phyloP scores from a whole-genome alignment of 2,329 filamentous ascomycete species.

The Rugonectria rugulosa region DNA sequence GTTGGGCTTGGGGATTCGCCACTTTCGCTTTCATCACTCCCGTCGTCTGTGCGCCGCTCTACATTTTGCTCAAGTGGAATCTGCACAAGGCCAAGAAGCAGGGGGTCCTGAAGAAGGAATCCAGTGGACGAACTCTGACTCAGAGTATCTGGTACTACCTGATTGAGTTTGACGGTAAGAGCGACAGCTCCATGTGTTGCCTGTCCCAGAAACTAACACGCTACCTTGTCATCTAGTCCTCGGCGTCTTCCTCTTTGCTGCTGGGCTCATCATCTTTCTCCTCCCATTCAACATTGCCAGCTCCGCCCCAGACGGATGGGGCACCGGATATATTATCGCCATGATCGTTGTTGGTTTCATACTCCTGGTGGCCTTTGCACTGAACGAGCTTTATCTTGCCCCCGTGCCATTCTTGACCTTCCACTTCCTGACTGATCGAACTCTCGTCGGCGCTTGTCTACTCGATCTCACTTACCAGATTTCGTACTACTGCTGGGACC shows the following conservation, averaged over 20 bases:
- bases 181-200: constrained; percentile 6
- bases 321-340: constrained; percentile 57
- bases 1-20: constrained; percentile 56
- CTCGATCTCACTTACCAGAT: constrained; percentile 50
- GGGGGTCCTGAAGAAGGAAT: constrained; percentile 50
- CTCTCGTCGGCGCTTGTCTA: constrained; percentile 57
- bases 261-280: constrained; percentile 59
- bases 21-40: constrained; percentile 71
- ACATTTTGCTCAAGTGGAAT: constrained; percentile 61
- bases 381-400: constrained; percentile 64
- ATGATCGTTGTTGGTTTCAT: constrained; percentile 66
- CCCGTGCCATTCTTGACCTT: constrained; percentile 64
- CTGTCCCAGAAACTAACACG: constrained; percentile 4
- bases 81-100: constrained; percentile 61
- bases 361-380: constrained; percentile 56
- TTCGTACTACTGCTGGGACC: constrained; percentile 55
- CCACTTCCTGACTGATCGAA: constrained; percentile 55
- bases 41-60: constrained; percentile 65
- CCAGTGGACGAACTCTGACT: constrained; percentile 51
- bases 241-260: constrained; percentile 60
- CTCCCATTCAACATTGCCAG: constrained; percentile 65
- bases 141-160: constrained; percentile 50
- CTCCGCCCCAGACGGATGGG: constrained; percentile 53
- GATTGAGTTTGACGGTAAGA: constrained; percentile 34
- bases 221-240: constrained; percentile 42